Evolutionary conservation across 2,329 filamentous ascomycete species (phyloP), one percentile per base, ranked within the genome.

Genomic region (Pseudogymnoascus sp.): DNA sequence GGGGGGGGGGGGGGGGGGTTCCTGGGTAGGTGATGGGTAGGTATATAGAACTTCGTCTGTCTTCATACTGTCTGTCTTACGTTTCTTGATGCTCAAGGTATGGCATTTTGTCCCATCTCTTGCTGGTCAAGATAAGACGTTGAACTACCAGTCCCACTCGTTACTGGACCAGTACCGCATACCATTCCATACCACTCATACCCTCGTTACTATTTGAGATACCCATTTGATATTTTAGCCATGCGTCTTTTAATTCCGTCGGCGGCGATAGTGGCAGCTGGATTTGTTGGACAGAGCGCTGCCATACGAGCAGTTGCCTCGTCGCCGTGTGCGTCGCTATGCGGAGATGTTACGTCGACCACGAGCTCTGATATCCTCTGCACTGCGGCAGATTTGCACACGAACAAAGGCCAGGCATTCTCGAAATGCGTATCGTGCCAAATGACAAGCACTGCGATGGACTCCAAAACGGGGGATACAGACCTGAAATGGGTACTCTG

Each of bases 401-500:
- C 67, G 22, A 33, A 14, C 6, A 67, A 68, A 4, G 64, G 66
- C 26, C 61, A 66, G 35, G 40, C 66, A 26, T 61, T 70, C 26
- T 66, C 67, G 59, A 65, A 75, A 19, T 86, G 84, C 68, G 70
- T 85, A 50, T 70, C 75, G 38, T 86, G 84, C 71, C 78, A 86
- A 67, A 69, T 80, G 28, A 71, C 69, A 1, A 87, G 85, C 72
- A 72, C 74, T 4, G 84, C 79, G 67, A 68, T 73, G 1, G 71
- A 73, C 66, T 73, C 70, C 5, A 61, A 68, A 5, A 70, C 74
- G 16, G 77, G 77, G 12, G 67, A 79, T 63, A 81, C 83, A 0
- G 85, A 88, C 67, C 73, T 82, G 10, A 76, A 84, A 66, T 80
- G 77, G 65, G 74, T 80, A 60, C 72, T 87, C 14, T 87, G 84